Base-by-base conservation (phyloP, 495 filamentous ascomycete genomes). In the Hypoxylon crocopeplum region DNA sequence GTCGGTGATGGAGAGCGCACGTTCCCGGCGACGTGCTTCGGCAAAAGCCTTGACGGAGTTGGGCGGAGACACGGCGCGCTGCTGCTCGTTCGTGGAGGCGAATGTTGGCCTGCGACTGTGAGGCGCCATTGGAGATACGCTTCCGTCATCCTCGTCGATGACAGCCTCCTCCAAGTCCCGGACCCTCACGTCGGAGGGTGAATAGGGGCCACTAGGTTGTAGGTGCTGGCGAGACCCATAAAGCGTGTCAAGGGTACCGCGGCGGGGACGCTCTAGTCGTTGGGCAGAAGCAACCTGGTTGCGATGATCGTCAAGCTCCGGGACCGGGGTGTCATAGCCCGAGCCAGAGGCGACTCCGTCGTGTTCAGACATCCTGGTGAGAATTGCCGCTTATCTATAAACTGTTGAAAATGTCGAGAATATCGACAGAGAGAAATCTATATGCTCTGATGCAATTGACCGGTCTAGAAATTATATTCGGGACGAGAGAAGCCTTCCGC, bases 11-110 rank as follows among this genome's bases (percentile, higher is more conserved):
- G 84, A 86, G 8, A 83, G 64, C n/a, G 79, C 79, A 13, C 79
- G 75, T 54, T 85, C 82, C 10, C 82, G 78, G 16, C 82, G 81
- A 27, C 84, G 78, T 32, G 84, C 84, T 59, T 94, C 91, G 2
- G 93, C 95, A 72, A 98, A 98, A 12, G 94, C 94, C 72, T 97
- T 93, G 19, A 98, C 94, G 2, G 94, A 98, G 71, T 97, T 98
- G 1, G 94, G 93, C 8, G 92, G 93, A 13, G 95, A 98, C 0
- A 82, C 79, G 1, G 90, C 90, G 20, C 90, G 82, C 5, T 83
- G 69, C 50, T 59, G 61, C 40, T 77, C 75, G 7, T 69, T 73
- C 1, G 67, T 69, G 1, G 75, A 74, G 30, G 70, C 72, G 19
- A 78, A 73, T 21, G 76, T 84, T 20, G 74, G 79, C 34, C 79